Evolutionary conservation across 2,329 filamentous ascomycete species (phyloP).

Genomic region (Geosmithia flava): DNA sequence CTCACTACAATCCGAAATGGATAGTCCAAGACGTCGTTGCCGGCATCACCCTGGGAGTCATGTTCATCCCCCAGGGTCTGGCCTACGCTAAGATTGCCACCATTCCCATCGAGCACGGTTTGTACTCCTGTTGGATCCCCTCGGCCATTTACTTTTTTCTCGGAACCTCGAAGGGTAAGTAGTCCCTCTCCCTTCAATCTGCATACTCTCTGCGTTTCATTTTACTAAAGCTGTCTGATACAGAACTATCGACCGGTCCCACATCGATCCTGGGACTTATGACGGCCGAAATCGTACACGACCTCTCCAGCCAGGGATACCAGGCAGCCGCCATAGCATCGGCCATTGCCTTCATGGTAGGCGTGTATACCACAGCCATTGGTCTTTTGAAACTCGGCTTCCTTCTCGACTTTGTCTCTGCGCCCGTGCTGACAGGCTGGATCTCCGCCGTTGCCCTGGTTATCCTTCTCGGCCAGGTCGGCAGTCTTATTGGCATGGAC

Average conservation of each 20-base stretch:
- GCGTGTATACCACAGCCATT: conserved; percentile 44
- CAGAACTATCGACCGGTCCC: conserved; percentile 49
- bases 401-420: conserved; percentile 52
- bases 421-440: conserved; percentile 52
- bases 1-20: conserved; percentile 48
- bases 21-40: conserved; percentile 48
- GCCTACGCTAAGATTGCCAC: conserved; percentile 51
- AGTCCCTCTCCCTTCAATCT: no score
- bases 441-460: conserved; percentile 55
- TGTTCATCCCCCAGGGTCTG: conserved; percentile 49
- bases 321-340: conserved; percentile 42
- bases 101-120: conserved; percentile 46
- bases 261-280: conserved; percentile 53
- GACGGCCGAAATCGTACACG: conserved; percentile 46
- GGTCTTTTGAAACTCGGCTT: conserved; percentile 53
- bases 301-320: conserved; percentile 36
- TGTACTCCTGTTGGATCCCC: conserved; percentile 48
- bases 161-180: conserved; percentile 46
- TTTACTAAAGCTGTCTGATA: neutral
- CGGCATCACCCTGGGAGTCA: conserved; percentile 46
- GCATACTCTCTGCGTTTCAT: no score
- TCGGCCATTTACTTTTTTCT: conserved; percentile 45
- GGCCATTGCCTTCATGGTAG: conserved; percentile 51
- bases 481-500: conserved; percentile 43
- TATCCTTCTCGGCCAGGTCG: conserved; percentile 53